phyloP scores from a whole-genome alignment of 2,329 filamentous ascomycete species.

The Epichloe uncinata region DNA sequence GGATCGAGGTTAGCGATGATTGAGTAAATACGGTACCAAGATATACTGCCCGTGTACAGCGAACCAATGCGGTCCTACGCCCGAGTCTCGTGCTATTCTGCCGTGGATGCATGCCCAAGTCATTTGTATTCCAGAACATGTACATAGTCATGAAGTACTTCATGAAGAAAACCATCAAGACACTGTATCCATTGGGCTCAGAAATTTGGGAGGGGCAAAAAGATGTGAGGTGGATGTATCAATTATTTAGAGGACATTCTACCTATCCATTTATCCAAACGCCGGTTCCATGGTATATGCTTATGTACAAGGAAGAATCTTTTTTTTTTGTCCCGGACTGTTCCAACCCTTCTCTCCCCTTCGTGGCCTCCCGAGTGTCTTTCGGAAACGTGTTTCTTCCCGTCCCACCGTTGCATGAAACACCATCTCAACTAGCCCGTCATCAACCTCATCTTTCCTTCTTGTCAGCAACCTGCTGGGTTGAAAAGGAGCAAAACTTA shows the following conservation, averaged over 20 bases:
- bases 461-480: constrained; percentile 40
- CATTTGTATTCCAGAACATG: background rate
- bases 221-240: background rate
- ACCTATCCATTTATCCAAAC: constrained; percentile 9
- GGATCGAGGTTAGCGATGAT: constrained; percentile 37
- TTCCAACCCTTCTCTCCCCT: constrained; percentile 14
- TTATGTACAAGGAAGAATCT: constrained; percentile 18
- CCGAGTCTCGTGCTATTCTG: too few relatives aligned
- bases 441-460: constrained; percentile 19
- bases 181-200: too few relatives aligned
- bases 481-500: constrained; percentile 78
- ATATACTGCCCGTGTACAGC: too few relatives aligned
- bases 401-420: too few relatives aligned
- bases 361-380: constrained; percentile 20
- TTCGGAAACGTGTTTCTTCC: constrained; percentile 17
- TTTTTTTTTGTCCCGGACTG: constrained; percentile 14
- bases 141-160: background rate
- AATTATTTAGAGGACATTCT: background rate
- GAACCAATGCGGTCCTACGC: too few relatives aligned
- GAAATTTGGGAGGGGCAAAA: too few relatives aligned
- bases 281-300: constrained; percentile 11
- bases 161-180: too few relatives aligned
- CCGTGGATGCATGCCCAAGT: too few relatives aligned
- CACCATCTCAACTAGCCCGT: background rate
- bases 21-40: background rate